Evolutionary conservation across 2,329 filamentous ascomycete species (phyloP).

Genomic region (Botrytis hyacinthi): DNA sequence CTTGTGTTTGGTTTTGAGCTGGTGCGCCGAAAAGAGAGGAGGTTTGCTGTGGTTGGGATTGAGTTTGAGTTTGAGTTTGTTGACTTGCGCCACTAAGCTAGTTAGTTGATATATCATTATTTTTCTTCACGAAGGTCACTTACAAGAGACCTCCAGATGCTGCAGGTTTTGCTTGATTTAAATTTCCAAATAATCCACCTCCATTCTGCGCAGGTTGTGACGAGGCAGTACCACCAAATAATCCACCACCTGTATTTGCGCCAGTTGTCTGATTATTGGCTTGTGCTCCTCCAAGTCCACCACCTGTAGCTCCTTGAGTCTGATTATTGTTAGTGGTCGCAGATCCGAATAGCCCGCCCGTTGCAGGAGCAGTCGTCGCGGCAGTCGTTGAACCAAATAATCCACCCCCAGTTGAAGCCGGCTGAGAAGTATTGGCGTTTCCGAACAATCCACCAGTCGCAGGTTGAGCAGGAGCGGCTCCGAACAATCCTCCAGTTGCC

Average conservation of each 20-base stretch:
- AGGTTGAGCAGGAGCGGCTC: slow-evolving; percentile 25
- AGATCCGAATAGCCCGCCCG: slow-evolving; percentile 37
- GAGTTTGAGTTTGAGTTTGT: slow-evolving; percentile 32
- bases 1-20: slow-evolving; percentile 27
- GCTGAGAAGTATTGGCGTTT: slow-evolving; percentile 25
- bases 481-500: slow-evolving; percentile 29
- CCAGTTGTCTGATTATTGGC: slow-evolving; percentile 30
- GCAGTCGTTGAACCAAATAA: slow-evolving; percentile 36
- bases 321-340: slow-evolving; percentile 21
- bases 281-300: slow-evolving; percentile 28
- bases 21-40: slow-evolving; percentile 27
- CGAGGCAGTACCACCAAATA: slow-evolving; percentile 36
- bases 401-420: slow-evolving; percentile 28
- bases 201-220: slow-evolving; percentile 33
- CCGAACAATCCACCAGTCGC: slow-evolving; percentile 38
- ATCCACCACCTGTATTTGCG: slow-evolving; percentile 27
- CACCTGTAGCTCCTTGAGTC: slow-evolving; percentile 25
- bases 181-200: slow-evolving; percentile 35
- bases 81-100: slow-evolving; percentile 26
- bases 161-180: slow-evolving; percentile 36
- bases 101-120: slow-evolving; percentile 3
- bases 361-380: slow-evolving; percentile 26
- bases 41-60: slow-evolving; percentile 31
- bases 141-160: slow-evolving; percentile 35
- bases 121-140: slow-evolving; percentile 20